phyloP scores from a whole-genome alignment of 331 rosid genomes.

The Quercus tomentella region DNA sequence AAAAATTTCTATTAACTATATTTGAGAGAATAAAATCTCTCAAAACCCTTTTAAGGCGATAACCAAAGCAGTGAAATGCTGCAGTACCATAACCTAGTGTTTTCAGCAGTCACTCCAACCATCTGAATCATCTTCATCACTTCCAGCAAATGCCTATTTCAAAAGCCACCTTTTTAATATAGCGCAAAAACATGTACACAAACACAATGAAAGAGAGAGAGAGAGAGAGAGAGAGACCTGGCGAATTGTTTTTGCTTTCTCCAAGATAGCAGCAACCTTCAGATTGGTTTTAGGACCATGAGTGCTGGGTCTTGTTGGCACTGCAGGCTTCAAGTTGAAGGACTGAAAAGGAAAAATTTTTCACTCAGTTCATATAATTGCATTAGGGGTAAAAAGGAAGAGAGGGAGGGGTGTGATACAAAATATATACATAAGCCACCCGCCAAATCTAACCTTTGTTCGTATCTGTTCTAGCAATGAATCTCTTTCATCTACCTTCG shows the following conservation, averaged over 20 bases:
- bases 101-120: constrained; percentile 76
- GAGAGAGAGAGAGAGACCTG: constrained; percentile 57
- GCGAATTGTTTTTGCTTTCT: constrained; percentile 91
- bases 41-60: constrained; percentile 14
- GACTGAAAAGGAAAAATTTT: constrained; percentile 48
- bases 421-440: background rate
- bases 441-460: constrained; percentile 61
- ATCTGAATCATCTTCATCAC: constrained; percentile 86
- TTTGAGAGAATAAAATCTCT: constrained; percentile 9
- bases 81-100: background rate
- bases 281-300: constrained; percentile 81
- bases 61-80: constrained; percentile 1
- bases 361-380: background rate
- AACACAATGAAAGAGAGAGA: background rate
- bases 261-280: constrained; percentile 90
- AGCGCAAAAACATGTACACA: background rate
- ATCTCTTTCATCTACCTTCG: constrained; percentile 76
- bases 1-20: constrained; percentile 7
- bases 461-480: constrained; percentile 79
- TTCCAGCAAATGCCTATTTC: constrained; percentile 81
- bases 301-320: constrained; percentile 46
- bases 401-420: background rate
- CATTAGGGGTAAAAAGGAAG: background rate
- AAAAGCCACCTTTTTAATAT: constrained; percentile 9
- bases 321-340: constrained; percentile 88